These are phyloP conservation scores for Haematococcus lacustris DNA, from an alignment of 139 green algal species.

Conservation along the genomic window DNA sequence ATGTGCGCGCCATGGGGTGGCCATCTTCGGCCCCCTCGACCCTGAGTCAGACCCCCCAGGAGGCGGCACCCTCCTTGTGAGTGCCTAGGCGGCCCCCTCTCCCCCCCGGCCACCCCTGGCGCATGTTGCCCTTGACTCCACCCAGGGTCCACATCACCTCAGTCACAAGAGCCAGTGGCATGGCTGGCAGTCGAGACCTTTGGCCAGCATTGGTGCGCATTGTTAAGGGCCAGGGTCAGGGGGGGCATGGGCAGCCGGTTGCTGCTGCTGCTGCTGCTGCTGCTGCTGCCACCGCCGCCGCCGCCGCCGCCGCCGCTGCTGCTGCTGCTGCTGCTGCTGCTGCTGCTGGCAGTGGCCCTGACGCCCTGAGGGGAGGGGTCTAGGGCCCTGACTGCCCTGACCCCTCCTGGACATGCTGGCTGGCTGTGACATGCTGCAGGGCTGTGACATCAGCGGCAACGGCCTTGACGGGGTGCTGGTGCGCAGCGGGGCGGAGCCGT, in stretches of 20 bases:
- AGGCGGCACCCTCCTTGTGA: background rate
- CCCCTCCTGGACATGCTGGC: too few species aligned
- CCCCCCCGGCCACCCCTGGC: too few species aligned
- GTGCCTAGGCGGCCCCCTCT: too few species aligned
- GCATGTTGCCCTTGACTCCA: too few species aligned
- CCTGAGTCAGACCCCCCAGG: background rate
- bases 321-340: too few species aligned
- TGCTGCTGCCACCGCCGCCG: background rate
- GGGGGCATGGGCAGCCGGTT: background rate
- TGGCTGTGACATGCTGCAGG: too few species aligned
- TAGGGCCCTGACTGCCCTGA: background rate
- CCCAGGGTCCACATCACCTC: background rate
- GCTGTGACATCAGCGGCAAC: constrained; percentile 28
- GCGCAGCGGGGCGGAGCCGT: constrained; percentile 14
- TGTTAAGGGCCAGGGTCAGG: background rate
- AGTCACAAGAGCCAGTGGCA: background rate
- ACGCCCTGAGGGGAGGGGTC: background rate
- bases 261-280: background rate
- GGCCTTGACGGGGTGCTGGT: constrained; percentile 32
- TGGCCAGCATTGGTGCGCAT: background rate
- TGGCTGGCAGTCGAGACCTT: background rate
- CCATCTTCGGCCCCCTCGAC: constrained; percentile 27
- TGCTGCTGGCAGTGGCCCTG: too few species aligned
- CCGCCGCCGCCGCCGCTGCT: too few species aligned
- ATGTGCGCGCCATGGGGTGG: constrained; percentile 39